A percentile compares a stretch with the other conserved stretches of the same genome.
Evolutionary conservation across 768 basidiomycete genomes (phyloP).

Genomic region (Amanita molliuscula): DNA sequence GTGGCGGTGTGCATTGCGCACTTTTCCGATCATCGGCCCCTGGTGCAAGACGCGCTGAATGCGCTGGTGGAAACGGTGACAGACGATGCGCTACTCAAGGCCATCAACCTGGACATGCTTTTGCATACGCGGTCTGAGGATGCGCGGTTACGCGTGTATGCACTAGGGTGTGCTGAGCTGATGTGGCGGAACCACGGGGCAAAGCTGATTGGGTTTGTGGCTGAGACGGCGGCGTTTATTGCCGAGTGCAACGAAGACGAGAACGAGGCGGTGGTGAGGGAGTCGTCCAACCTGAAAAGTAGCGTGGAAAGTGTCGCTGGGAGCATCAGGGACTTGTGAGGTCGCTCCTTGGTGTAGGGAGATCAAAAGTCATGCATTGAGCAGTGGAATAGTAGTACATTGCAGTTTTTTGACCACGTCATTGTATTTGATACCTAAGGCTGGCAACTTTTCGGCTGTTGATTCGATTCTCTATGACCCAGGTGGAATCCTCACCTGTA

Average conservation of each 20-base stretch:
- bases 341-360: too few species aligned
- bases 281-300: slow-evolving; percentile 57
- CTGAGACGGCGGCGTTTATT: slow-evolving; percentile 80
- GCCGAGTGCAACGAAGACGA: slow-evolving; percentile 86
- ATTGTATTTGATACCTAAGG: too few species aligned
- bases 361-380: too few species aligned
- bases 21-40: slow-evolving; percentile 5
- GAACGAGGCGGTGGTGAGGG: slow-evolving; percentile 69
- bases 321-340: slow-evolving; percentile 39
- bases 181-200: slow-evolving; percentile 73
- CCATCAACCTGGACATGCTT: slow-evolving; percentile 72
- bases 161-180: slow-evolving; percentile 55
- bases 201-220: slow-evolving; percentile 63
- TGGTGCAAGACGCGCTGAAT: slow-evolving; percentile 40
- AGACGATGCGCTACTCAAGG: slow-evolving; percentile 62
- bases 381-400: too few species aligned
- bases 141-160: slow-evolving; percentile 52
- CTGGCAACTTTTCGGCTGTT: too few species aligned
- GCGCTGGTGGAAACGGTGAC: slow-evolving; percentile 43
- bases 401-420: too few species aligned
- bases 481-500: too few species aligned
- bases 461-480: too few species aligned
- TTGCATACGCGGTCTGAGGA: slow-evolving; percentile 89
- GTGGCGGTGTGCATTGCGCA: slow-evolving; percentile 37
- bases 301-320: slow-evolving; percentile 67